phyloP scores from a whole-genome alignment of 2,329 filamentous ascomycete species.

The Hymenoscyphus repandus region DNA sequence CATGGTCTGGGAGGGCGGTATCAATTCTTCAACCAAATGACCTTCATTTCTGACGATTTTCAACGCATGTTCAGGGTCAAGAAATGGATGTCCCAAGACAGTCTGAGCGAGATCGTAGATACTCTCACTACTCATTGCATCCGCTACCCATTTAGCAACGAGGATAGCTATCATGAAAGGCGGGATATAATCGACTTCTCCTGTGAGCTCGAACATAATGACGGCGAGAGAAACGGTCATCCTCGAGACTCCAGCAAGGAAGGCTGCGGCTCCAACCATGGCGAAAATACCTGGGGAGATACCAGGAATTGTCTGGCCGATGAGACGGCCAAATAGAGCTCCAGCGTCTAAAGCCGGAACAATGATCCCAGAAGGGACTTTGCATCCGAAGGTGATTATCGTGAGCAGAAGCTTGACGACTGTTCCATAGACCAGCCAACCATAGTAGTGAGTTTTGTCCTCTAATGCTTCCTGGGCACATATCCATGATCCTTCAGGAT shows the following conservation, averaged over 20 bases:
- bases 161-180: slow-evolving; percentile 56
- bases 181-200: slow-evolving; percentile 51
- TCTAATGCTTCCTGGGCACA: slow-evolving; percentile 42
- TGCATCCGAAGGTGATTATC: slow-evolving; percentile 53
- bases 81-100: slow-evolving; percentile 52
- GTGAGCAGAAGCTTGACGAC: slow-evolving; percentile 50
- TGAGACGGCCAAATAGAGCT: slow-evolving; percentile 50
- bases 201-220: slow-evolving; percentile 58
- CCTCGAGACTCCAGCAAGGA: slow-evolving; percentile 51
- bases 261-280: slow-evolving; percentile 54
- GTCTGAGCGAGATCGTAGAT: slow-evolving; percentile 57
- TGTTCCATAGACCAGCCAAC: slow-evolving; percentile 47
- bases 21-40: slow-evolving; percentile 39
- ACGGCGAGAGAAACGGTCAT: slow-evolving; percentile 55
- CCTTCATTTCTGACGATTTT: slow-evolving; percentile 36
- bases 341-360: slow-evolving; percentile 54
- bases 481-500: slow-evolving; percentile 39
- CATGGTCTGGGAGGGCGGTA: slow-evolving; percentile 51
- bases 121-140: slow-evolving; percentile 45
- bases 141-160: slow-evolving; percentile 53
- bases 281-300: slow-evolving; percentile 55
- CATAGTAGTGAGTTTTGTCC: slow-evolving; percentile 40
- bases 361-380: slow-evolving; percentile 56
- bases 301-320: slow-evolving; percentile 35
- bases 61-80: slow-evolving; percentile 47